Base-by-base conservation (phyloP, 148 eudicot species). In the Tetragonia tetragonoides region DNA sequence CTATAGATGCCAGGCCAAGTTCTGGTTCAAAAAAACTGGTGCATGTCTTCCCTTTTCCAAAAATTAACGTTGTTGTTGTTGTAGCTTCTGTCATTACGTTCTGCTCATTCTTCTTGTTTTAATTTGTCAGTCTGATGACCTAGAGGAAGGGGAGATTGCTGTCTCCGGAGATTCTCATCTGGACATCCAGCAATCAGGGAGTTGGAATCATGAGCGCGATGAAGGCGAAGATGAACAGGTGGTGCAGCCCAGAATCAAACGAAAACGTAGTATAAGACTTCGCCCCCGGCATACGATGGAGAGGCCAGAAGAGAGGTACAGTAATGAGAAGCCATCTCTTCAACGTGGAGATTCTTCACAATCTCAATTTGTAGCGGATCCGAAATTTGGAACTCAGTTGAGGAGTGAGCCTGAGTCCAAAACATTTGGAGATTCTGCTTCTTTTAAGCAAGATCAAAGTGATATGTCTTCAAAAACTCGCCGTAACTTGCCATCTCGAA, bases 141-240 rank as follows among this genome's bases (percentile, higher is more conserved):
- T 93, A 74, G 97, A 95, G 82, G 98, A 92, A 88, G 97, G 98
- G 46, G 98, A 95, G 80, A 95, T 92, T 85, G 92, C 84, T 67
- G 77, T 77, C 38, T 95, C 97, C 53, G 96, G 96, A 82, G 98
- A 95, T 79, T 95, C 95, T 79, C 94, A 84, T 73, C 78, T 91
- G 87, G 97, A 92, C 60, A 83, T 85, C 78, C 97, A 94, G 88
- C 98, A 89, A 74, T 94, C 98, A 73, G 97, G 97, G 73, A 94
- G 98, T 84, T 91, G 92, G 97, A 88, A 82, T 81, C 95, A 92
- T 77, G 98, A 95, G 68, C 93, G 90, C 63, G 97, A 95, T 62
- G 97, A 93, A 85, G 99, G 89, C 80, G 99, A 91, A 83, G 97
- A 91, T 80, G 97, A 93, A 78, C 97, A 91, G 84, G 94, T 95